Evolutionary conservation across 1,284 basidiomycete species (phyloP), one percentile per base, ranked within the genome.

Genomic region (Cerioporus squamosus): DNA sequence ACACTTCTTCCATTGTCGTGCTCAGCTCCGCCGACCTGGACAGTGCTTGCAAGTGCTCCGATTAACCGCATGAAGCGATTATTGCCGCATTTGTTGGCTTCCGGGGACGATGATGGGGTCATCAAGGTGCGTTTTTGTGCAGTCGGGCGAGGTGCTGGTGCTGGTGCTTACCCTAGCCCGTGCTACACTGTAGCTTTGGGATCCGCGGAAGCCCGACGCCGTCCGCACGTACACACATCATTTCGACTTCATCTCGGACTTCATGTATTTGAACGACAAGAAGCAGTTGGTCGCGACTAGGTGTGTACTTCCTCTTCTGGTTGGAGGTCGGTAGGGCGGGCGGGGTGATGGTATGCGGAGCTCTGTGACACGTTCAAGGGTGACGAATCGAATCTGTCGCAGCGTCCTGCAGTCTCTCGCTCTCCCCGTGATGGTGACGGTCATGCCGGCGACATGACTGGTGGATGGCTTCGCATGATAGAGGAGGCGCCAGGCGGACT

Each of bases 211-310:
- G 66, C 77, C 78, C 47, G 85, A 88, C 14, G 77, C 83, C 36
- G 77, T 91, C 20, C 80, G 89, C 38, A 77, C 81, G 15, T 95
- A 95, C 71, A 85, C 80, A 12, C 95, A 98, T 57, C 96, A 98
- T 70, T 95, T 90, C 70, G 95, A 98, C 75, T 98, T 95, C 74
- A 97, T 98, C 56, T 93, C 94, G 22, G 95, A 96, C 71, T 93
- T 98, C 74, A 75, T 94, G 42, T 98, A 91, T 84, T 75, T 94
- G 53, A 84, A 85, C 44, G 91, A 93, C 74, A 93, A 93, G 74
- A 90, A 87, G 66, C 93, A 95, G 57, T 81, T 96, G 3, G 84
- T 96, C 24, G 81, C 88, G 26, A 95, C 94, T 2, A 95, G 93
- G 91, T 94, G 68, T 57, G 81, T 57, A 24, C 47, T 15, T 26